These are phyloP conservation scores for Salvia rosmarinus DNA, from an alignment of 257 asterid genomes.

Conservation along the genomic window DNA sequence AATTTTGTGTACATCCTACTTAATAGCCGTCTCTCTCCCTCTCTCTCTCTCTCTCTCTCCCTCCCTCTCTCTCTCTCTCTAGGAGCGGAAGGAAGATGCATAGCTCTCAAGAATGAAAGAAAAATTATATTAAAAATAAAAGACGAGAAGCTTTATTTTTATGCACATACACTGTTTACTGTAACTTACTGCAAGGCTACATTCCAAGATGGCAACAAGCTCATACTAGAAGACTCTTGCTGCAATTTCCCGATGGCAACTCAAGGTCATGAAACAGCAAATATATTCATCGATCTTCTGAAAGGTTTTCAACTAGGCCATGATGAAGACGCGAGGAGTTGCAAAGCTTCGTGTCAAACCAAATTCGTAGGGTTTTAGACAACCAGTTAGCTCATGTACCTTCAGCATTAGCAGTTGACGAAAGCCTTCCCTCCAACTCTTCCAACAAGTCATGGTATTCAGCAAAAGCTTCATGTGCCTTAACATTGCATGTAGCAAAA, in stretches of 20 bases:
- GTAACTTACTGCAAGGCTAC: constrained; percentile 22
- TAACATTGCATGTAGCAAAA: constrained; percentile 27
- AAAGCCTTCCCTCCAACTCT: constrained; percentile 77
- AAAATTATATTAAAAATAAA: not conserved
- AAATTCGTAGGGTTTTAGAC: constrained; percentile 26
- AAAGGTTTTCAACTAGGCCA: constrained; percentile 22
- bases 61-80: constrained; percentile 26
- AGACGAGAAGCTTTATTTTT: constrained; percentile 30
- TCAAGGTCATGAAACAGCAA: constrained; percentile 17
- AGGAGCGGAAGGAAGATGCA: constrained; percentile 36
- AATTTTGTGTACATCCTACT: constrained; percentile 36
- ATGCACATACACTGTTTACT: constrained; percentile 38
- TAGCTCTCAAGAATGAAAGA: constrained; percentile 20
- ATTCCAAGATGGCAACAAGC: constrained; percentile 32
- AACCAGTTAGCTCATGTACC: constrained; percentile 47
- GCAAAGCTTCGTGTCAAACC: constrained; percentile 24
- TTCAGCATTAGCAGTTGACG: constrained; percentile 49
- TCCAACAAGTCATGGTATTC: constrained; percentile 88
- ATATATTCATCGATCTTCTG: constrained; percentile 28
- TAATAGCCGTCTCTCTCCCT: constrained; percentile 9
- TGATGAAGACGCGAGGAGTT: constrained; percentile 18
- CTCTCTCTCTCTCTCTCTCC: constrained; percentile 13
- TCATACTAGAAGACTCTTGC: constrained; percentile 33
- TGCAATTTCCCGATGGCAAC: constrained; percentile 13
- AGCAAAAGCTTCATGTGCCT: constrained; percentile 71